Percentiles rank a stretch among this genome's conserved stretches.
phyloP scores from a whole-genome alignment of 176 grass and related monocot genomes.

The Eleusine coracana region DNA sequence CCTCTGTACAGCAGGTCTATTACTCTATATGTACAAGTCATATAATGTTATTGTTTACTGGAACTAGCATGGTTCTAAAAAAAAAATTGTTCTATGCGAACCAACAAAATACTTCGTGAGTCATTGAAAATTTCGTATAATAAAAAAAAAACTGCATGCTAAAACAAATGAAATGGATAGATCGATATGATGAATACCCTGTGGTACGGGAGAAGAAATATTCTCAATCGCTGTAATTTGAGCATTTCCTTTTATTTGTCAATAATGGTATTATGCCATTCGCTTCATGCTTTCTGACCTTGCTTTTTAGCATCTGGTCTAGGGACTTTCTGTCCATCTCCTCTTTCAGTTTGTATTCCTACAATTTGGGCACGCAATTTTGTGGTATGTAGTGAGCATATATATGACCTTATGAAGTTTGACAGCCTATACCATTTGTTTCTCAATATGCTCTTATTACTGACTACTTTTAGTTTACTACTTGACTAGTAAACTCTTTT shows the following conservation, averaged over 20 bases:
- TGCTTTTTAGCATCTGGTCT: not conserved
- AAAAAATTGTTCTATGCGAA: too few species aligned
- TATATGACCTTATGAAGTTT: not conserved
- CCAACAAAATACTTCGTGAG: not conserved
- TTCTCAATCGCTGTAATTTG: not conserved
- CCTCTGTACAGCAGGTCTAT: too few species aligned
- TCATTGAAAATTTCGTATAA: not conserved
- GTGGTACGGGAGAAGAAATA: not conserved
- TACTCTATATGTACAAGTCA: too few species aligned
- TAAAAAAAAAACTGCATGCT: not conserved
- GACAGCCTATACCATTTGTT: not conserved
- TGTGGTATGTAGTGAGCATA: too few species aligned
- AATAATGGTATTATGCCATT: conserved; percentile 23
- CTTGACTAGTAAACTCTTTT: too few species aligned
- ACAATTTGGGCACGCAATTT: not conserved
- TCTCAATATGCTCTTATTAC: not conserved
- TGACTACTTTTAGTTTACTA: not conserved
- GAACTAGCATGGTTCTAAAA: too few species aligned
- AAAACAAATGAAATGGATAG: not conserved
- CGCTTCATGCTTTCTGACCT: not conserved
- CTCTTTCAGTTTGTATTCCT: not conserved
- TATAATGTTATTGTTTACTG: too few species aligned
- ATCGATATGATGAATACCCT: not conserved
- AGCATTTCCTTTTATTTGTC: not conserved
- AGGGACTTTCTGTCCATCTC: not conserved